phyloP scores from a whole-genome alignment of 1,139 yeast genomes.

The Candida neerlandica region DNA sequence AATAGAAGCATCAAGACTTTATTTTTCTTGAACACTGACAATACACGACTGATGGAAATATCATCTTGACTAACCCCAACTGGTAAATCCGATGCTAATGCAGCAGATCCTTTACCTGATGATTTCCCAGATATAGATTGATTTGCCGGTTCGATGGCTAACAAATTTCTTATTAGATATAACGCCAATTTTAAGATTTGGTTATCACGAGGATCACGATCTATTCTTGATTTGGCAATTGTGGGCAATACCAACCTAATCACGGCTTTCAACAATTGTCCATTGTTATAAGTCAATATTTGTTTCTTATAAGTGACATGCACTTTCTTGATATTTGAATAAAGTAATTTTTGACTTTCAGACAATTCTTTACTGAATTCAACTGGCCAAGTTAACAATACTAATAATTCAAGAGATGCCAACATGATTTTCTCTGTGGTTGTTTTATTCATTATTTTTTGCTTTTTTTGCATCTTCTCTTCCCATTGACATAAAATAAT shows the following conservation, averaged over 20 bases:
- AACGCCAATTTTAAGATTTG: conserved; percentile 73
- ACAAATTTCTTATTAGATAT: conserved; percentile 72
- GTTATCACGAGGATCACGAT: conserved; percentile 72
- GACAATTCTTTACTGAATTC: conserved; percentile 48
- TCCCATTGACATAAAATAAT: conserved; percentile 84
- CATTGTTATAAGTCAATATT: conserved; percentile 58
- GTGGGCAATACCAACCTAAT: conserved; percentile 72
- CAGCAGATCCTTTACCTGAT: conserved; percentile 26
- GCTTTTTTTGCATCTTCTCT: conserved; percentile 27
- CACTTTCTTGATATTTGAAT: conserved; percentile 61
- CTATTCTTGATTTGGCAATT: conserved; percentile 52
- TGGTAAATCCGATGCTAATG: conserved; percentile 51
- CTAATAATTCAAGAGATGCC: conserved; percentile 76
- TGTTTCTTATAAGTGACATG: conserved; percentile 75
- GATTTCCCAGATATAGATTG: conserved; percentile 46
- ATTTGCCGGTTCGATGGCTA: conserved; percentile 73
- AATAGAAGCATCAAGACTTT: conserved; percentile 72
- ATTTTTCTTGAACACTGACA: conserved; percentile 61
- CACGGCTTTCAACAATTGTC: conserved; percentile 68
- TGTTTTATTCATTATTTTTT: conserved; percentile 30
- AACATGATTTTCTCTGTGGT: conserved; percentile 64
- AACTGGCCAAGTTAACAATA: conserved; percentile 86
- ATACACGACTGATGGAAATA: conserved; percentile 61
- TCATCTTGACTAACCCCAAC: conserved; percentile 61
- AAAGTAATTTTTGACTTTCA: conserved; percentile 58